Conservation (phyloP, 176 grass and related monocot species). For the Triticum aestivum region DNA sequence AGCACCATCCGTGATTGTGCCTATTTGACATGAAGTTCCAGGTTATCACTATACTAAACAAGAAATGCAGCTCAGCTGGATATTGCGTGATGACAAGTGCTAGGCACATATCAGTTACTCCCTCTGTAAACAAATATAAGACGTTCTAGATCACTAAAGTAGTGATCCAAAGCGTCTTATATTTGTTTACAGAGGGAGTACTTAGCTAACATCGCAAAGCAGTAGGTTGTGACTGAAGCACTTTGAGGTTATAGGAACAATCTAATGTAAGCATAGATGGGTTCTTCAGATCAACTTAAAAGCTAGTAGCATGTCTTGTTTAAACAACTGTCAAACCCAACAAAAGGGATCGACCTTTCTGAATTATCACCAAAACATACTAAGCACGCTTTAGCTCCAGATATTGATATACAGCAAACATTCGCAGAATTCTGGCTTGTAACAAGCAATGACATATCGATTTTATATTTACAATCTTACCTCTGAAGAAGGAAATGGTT, state of each 20-base stretch:
- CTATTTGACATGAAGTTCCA: background rate
- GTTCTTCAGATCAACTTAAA: background rate
- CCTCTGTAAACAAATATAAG: no score
- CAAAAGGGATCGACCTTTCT: background rate
- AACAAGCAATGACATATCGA: background rate
- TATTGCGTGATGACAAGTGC: background rate
- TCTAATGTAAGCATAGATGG: background rate
- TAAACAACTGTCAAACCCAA: background rate
- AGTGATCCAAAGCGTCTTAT: no score
- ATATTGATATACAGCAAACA: background rate
- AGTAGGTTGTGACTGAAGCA: background rate
- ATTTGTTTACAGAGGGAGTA: no score
- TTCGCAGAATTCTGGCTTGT: background rate
- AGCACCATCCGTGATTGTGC: no score
- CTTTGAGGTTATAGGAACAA: background rate
- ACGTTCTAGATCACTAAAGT: no score
- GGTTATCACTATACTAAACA: background rate
- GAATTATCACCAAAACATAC: background rate
- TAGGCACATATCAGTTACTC: background rate
- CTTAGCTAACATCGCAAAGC: background rate
- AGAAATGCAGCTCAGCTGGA: background rate
- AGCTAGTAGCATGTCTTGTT: no score
- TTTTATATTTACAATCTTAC: conserved; percentile 37
- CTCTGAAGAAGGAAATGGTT: conserved; percentile 87
- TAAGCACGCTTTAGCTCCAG: background rate